These are phyloP conservation scores for Hypomontagnella submonticulosa DNA, from an alignment of 495 filamentous ascomycete genomes.

Conservation along the genomic window DNA sequence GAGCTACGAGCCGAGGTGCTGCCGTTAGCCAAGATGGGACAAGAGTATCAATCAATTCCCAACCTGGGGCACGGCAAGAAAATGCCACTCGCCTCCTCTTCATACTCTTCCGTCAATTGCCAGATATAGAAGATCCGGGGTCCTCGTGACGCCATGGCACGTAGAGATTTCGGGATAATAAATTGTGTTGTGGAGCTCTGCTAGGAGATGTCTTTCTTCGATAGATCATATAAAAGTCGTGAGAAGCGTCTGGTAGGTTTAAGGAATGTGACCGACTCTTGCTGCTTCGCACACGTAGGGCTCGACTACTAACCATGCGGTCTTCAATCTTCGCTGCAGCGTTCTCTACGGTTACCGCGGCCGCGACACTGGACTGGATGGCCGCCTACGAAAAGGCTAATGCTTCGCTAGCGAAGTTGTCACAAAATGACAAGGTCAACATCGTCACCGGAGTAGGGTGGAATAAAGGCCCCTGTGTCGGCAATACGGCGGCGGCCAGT, in stretches of 20 bases:
- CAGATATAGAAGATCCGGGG: conserved; percentile 38
- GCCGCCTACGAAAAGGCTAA: conserved; percentile 67
- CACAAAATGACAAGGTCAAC: conserved; percentile 67
- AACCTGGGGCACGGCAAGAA: conserved; percentile 35
- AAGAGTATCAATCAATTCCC: conserved; percentile 39
- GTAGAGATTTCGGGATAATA: conserved; percentile 3
- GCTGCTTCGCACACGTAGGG: conserved; percentile 13
- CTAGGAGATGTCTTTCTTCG: conserved; percentile 3
- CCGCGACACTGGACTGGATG: conserved; percentile 56
- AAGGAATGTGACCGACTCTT: conserved; percentile 3
- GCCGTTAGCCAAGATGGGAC: conserved; percentile 73
- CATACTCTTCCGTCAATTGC: conserved; percentile 42
- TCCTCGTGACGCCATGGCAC: conserved; percentile 10
- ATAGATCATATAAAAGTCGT: conserved; percentile 25
- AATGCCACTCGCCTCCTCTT: conserved; percentile 15
- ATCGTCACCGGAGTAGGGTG: conserved; percentile 73
- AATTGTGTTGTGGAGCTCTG: conserved; percentile 10
- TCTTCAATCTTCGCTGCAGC: conserved; percentile 11
- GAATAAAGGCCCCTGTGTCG: conserved; percentile 73
- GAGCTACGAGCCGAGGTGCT: conserved; percentile 70
- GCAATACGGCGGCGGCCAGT: conserved; percentile 66
- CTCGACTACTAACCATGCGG: conserved; percentile 24
- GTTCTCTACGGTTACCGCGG: conserved; percentile 28
- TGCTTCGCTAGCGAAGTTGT: conserved; percentile 64
- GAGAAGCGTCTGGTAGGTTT: neutral